Evolutionary conservation across 192 early-diverging fungal species (phyloP).

Genomic region (Dimargaris xerosporica): DNA sequence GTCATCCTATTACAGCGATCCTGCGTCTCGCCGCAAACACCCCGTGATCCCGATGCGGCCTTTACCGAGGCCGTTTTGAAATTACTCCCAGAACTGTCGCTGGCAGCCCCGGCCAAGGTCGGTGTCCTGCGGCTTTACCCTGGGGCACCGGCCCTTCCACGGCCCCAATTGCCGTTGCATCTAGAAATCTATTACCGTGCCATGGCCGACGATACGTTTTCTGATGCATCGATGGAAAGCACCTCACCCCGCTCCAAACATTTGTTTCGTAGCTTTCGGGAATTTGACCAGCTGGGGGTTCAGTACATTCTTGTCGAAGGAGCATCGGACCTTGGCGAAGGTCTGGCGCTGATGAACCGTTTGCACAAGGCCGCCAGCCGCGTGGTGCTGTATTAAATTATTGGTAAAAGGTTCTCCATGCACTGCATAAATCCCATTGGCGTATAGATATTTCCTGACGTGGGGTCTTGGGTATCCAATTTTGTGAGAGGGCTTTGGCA

Average conservation of each 20-base stretch:
- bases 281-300: constrained; percentile 11
- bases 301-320: constrained; percentile 72
- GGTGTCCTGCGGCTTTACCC: not conserved
- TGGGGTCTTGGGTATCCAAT: too few relatives aligned
- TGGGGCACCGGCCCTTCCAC: not conserved
- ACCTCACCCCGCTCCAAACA: not conserved
- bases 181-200: not conserved
- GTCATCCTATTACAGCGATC: constrained; percentile 55
- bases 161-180: not conserved
- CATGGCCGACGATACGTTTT: not conserved
- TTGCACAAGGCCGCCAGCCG: constrained; percentile 66
- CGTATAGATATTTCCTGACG: too few relatives aligned
- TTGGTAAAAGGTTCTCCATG: too few relatives aligned
- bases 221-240: not conserved
- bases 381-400: not conserved
- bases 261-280: constrained; percentile 5
- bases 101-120: not conserved
- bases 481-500: too few relatives aligned
- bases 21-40: not conserved
- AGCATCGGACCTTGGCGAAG: constrained; percentile 70
- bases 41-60: not conserved
- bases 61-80: constrained; percentile 18
- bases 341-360: constrained; percentile 94
- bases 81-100: constrained; percentile 16
- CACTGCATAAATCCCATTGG: too few relatives aligned